phyloP scores from a whole-genome alignment of 345 rosid genomes.

The Eucalyptus pauciflora region DNA sequence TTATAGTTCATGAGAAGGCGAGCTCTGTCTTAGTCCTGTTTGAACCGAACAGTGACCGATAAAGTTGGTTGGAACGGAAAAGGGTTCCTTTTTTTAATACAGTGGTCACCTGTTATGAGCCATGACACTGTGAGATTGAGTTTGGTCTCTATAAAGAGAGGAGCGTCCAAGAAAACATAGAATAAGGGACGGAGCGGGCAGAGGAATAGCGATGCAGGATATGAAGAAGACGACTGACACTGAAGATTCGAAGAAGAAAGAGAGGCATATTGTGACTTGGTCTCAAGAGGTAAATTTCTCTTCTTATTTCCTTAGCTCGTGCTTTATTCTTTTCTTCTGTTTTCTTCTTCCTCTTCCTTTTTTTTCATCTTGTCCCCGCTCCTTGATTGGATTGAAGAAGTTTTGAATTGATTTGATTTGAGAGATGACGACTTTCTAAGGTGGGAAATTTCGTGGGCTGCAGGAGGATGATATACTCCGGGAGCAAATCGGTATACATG shows the following conservation, averaged over 20 bases:
- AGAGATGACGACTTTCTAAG: slow-evolving; percentile 2
- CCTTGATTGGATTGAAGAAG: neutral
- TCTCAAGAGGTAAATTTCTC: slow-evolving; percentile 38
- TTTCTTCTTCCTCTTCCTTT: neutral
- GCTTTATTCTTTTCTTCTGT: neutral
- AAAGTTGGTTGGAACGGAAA: neutral
- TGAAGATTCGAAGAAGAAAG: slow-evolving; percentile 3
- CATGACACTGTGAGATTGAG: neutral
- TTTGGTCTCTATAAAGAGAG: neutral
- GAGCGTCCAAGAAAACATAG: neutral
- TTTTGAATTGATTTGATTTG: neutral
- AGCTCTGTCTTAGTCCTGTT: neutral
- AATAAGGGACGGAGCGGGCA: neutral
- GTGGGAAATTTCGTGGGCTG: slow-evolving; percentile 1
- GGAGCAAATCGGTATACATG: slow-evolving; percentile 63
- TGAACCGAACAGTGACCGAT: neutral
- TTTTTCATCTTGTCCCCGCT: neutral
- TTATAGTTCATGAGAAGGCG: neutral
- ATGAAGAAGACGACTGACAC: neutral
- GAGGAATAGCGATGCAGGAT: neutral
- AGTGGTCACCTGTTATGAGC: neutral
- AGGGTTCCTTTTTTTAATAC: neutral
- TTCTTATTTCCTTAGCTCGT: neutral
- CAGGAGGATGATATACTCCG: slow-evolving; percentile 96
- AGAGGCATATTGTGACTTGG: slow-evolving; percentile 27